Conservation (phyloP, 352 stramenopile species). For the Phytopythium helicoides region DNA sequence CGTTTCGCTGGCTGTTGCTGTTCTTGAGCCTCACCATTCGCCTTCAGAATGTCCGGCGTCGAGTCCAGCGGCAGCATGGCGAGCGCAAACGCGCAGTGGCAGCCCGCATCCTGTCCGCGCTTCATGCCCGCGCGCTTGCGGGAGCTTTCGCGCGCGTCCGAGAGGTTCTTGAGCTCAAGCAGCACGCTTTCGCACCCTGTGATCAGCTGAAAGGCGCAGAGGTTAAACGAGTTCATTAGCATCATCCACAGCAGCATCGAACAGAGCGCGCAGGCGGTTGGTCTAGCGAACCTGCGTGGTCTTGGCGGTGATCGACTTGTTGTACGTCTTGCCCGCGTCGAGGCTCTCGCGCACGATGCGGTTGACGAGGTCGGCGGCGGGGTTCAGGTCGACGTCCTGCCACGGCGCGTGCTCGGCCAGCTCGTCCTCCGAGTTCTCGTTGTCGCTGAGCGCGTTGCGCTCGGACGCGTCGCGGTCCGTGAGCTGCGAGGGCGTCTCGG, state of each 20-base stretch:
- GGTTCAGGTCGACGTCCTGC: slow-evolving; percentile 81
- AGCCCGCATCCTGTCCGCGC: slow-evolving; percentile 34
- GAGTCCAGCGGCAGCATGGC: slow-evolving; percentile 51
- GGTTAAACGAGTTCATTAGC: not conserved
- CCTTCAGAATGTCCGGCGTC: slow-evolving; percentile 8
- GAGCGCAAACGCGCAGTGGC: slow-evolving; percentile 56
- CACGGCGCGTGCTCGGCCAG: slow-evolving; percentile 71
- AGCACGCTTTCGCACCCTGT: slow-evolving; percentile 73
- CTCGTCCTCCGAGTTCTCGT: slow-evolving; percentile 84
- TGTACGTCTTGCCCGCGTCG: slow-evolving; percentile 83
- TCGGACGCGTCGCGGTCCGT: slow-evolving; percentile 32
- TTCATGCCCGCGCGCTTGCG: slow-evolving; percentile 37
- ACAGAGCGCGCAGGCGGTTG: not conserved
- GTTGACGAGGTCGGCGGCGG: slow-evolving; percentile 73
- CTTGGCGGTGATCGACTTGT: slow-evolving; percentile 82
- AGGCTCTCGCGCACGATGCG: slow-evolving; percentile 64
- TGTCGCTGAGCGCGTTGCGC: slow-evolving; percentile 53
- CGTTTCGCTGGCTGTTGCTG: slow-evolving; percentile 1
- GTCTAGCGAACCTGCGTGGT: slow-evolving; percentile 71
- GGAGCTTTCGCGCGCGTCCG: slow-evolving; percentile 47
- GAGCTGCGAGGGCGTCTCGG: slow-evolving; percentile 16
- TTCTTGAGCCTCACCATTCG: slow-evolving; percentile 7
- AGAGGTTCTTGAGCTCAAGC: slow-evolving; percentile 73
- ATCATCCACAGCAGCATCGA: no score
- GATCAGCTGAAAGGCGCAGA: slow-evolving; percentile 31